phyloP scores from a whole-genome alignment of 2,329 filamentous ascomycete genomes.

The Coniosporium tulheliwenetii region DNA sequence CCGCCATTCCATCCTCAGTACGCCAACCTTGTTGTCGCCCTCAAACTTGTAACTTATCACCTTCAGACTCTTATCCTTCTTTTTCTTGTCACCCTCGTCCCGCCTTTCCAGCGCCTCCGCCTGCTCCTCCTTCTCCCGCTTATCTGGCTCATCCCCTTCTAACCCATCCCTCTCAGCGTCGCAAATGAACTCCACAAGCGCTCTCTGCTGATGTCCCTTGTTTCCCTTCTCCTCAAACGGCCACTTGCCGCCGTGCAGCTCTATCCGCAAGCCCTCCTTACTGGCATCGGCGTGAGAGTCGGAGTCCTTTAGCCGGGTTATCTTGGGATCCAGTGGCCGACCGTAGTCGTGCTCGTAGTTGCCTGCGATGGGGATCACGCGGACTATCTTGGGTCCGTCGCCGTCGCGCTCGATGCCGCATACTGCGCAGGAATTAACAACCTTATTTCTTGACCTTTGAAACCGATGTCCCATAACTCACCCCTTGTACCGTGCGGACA shows the following conservation, averaged over 20 bases:
- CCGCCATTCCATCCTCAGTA: slow-evolving; percentile 66
- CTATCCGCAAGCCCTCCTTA: slow-evolving; percentile 56
- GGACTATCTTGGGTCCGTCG: slow-evolving; percentile 32
- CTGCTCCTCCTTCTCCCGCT: slow-evolving; percentile 38
- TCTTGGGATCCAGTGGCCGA: slow-evolving; percentile 45
- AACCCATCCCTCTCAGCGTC: slow-evolving; percentile 55
- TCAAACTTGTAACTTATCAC: slow-evolving; percentile 58
- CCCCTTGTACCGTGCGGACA: slow-evolving; percentile 57
- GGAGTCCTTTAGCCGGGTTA: slow-evolving; percentile 49
- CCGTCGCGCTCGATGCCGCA: slow-evolving; percentile 54
- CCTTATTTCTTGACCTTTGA: slow-evolving; percentile 1
- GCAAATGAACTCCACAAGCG: slow-evolving; percentile 76
- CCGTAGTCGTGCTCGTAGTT: slow-evolving; percentile 46
- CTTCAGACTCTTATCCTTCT: slow-evolving; percentile 49
- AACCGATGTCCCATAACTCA: slow-evolving; percentile 21
- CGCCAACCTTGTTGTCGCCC: slow-evolving; percentile 37
- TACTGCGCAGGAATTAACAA: slow-evolving; percentile 30
- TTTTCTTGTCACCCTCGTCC: slow-evolving; percentile 15
- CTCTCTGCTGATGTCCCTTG: slow-evolving; percentile 44
- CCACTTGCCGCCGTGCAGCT: slow-evolving; percentile 44
- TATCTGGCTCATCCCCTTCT: slow-evolving; percentile 49
- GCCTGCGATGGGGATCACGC: slow-evolving; percentile 60
- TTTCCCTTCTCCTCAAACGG: slow-evolving; percentile 25
- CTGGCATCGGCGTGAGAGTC: slow-evolving; percentile 47
- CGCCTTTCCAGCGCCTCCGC: slow-evolving; percentile 18